phyloP scores from a whole-genome alignment of 441 rosid genomes.

The Euphorbia schlechtendalii region DNA sequence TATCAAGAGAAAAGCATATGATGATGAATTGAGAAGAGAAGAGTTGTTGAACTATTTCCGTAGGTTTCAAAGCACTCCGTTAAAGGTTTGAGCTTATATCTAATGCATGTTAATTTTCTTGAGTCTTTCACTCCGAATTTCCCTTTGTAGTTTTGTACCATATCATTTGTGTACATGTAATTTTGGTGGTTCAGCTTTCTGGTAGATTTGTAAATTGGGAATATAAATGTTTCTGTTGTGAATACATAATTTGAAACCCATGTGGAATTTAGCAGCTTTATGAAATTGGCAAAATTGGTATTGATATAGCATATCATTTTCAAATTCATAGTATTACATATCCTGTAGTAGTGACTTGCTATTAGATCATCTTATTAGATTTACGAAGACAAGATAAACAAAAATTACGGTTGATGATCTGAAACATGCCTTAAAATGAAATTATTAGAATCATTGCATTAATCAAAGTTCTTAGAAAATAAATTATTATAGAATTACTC shows the following conservation, averaged over 20 bases:
- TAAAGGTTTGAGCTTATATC: conserved; percentile 43
- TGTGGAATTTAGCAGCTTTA: not conserved
- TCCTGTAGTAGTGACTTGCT: not conserved
- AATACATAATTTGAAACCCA: not conserved
- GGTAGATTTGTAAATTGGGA: not conserved
- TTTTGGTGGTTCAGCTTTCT: too few species aligned
- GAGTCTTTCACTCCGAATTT: conserved; percentile 4
- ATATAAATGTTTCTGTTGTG: not conserved
- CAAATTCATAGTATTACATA: not conserved
- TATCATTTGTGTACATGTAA: not conserved
- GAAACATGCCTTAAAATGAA: not conserved
- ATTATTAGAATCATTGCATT: not conserved
- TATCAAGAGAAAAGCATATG: conserved; percentile 68
- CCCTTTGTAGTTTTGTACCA: not conserved
- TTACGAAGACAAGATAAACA: too few species aligned
- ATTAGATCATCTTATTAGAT: too few species aligned
- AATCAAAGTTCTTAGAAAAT: not conserved
- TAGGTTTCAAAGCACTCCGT: conserved; percentile 66
- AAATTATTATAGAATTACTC: not conserved
- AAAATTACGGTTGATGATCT: not conserved
- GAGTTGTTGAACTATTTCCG: conserved; percentile 71
- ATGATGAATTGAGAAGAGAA: conserved; percentile 82
- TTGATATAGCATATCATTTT: not conserved
- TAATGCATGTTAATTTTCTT: conserved; percentile 5
- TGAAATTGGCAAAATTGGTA: not conserved